A percentile compares a stretch with the other conserved stretches of the same genome.
phyloP scores from a whole-genome alignment of 805 yeast species.

The Yamadazyma nakazawae region DNA sequence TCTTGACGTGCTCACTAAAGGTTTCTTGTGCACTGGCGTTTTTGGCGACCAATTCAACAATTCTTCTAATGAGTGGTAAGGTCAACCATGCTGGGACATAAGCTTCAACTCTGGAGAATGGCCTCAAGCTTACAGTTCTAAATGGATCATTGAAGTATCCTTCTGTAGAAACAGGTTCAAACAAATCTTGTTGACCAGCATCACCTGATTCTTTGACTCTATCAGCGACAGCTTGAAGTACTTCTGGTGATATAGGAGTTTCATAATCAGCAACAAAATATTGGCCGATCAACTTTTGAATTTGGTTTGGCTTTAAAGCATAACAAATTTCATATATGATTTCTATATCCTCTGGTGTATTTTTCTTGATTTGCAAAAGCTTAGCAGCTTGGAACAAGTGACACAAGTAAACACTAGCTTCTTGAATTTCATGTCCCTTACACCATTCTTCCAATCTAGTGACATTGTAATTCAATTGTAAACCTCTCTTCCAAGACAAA shows the following conservation, averaged over 20 bases:
- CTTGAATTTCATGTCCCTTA: slow-evolving; percentile 85
- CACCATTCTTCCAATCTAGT: slow-evolving; percentile 99
- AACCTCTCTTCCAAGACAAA: slow-evolving; percentile 95
- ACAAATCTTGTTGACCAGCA: slow-evolving; percentile 59
- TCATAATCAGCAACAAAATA: slow-evolving; percentile 93
- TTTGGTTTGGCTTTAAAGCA: slow-evolving; percentile 90
- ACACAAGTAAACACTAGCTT: slow-evolving; percentile 77
- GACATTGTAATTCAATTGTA: slow-evolving; percentile 93
- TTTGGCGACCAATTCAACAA: slow-evolving; percentile 83
- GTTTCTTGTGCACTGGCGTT: slow-evolving; percentile 70
- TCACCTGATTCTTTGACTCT: slow-evolving; percentile 57
- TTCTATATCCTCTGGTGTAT: slow-evolving; percentile 82
- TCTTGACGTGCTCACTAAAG: slow-evolving; percentile 7
- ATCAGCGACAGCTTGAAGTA: slow-evolving; percentile 77
- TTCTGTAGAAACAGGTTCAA: slow-evolving; percentile 64
- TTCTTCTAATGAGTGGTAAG: slow-evolving; percentile 82
- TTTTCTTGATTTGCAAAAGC: slow-evolving; percentile 86
- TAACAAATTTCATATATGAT: slow-evolving; percentile 93
- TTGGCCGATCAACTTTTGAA: slow-evolving; percentile 85
- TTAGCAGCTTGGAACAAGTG: slow-evolving; percentile 93
- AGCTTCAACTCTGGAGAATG: slow-evolving; percentile 78
- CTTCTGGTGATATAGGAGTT: slow-evolving; percentile 81
- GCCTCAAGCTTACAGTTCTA: slow-evolving; percentile 67
- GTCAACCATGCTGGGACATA: slow-evolving; percentile 94
- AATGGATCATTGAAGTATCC: slow-evolving; percentile 84